Evolutionary conservation across 2,329 filamentous ascomycete genomes (phyloP).

Genomic region (Dryadomyces sulphureus): DNA sequence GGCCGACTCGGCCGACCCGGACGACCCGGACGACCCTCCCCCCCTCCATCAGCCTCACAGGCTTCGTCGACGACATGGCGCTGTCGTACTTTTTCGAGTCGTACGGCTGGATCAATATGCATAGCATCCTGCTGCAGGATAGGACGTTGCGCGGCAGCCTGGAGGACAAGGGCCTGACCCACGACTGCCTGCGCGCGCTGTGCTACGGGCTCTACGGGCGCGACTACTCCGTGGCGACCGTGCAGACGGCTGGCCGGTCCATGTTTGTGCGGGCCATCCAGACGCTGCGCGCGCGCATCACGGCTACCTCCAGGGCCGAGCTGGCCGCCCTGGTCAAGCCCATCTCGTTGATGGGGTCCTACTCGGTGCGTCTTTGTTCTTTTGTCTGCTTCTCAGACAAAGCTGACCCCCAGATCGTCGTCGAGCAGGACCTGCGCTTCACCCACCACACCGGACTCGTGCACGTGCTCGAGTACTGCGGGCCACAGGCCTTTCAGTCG

Average conservation of each 20-base stretch:
- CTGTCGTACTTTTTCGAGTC: constrained; percentile 16
- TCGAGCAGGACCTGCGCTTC: constrained; percentile 14
- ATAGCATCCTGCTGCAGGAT: constrained; percentile 15
- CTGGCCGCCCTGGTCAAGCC: constrained; percentile 11
- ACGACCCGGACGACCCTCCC: too few relatives aligned
- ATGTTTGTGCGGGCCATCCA: constrained; percentile 8
- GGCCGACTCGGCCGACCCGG: too few relatives aligned
- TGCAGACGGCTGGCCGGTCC: constrained; percentile 7
- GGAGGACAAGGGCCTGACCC: constrained; percentile 9
- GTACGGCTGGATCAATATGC: constrained; percentile 17
- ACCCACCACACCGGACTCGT: constrained; percentile 15
- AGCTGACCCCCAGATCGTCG: constrained; percentile 9
- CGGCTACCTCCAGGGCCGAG: constrained; percentile 4
- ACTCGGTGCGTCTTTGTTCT: constrained; percentile 5
- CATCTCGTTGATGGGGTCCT: constrained; percentile 11
- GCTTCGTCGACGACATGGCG: constrained; percentile 15
- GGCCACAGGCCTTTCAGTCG: constrained; percentile 13
- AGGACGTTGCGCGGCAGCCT: constrained; percentile 10
- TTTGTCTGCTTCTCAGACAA: background rate
- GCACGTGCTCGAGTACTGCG: constrained; percentile 15
- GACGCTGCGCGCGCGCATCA: constrained; percentile 5
- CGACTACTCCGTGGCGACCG: constrained; percentile 7
- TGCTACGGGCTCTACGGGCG: constrained; percentile 12
- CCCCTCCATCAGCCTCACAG: constrained; percentile 10
- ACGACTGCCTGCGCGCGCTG: constrained; percentile 12